Base-by-base conservation (phyloP, 129 eudicot genomes). In the Ambrosia trifida region DNA sequence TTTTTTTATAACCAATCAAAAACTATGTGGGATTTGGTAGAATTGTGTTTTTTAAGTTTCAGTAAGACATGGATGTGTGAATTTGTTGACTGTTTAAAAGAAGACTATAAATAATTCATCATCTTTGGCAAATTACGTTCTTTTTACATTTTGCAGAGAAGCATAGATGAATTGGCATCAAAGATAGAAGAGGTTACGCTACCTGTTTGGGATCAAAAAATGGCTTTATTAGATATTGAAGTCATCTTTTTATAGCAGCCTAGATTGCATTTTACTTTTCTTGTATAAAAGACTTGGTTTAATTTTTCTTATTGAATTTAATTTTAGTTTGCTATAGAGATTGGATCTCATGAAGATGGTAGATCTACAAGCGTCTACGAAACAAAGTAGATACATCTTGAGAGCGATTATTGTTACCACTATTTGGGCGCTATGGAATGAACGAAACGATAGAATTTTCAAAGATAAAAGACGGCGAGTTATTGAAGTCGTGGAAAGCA, bases 171-270 rank as follows among this genome's bases (percentile, higher is more conserved):
- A 70, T 79, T 94, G 72, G 82, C 68, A 35, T 68, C 90, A 53
- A 89, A 79, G 74, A 65, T 89, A 36, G 90, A 89, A 76, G 95
- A 82, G 74, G 74, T 94, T 38, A 94, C 89, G 85, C 83, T 79
- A 66, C 81, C 85, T 69, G 86, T 68, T 45, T 87, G 35, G 98
- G 96, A 68, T 80, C 89, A 5, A 58, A 74, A 35, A 89, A 81
- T 68, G 70, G 65, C 63, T 36, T 49, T 70, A 60, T 76, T 54
- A 35, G 52, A 43, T 65, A 54, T 59, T 75, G 58, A 36, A 75
- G 11, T 33, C 31, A 41, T 59, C 62, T 31, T 59, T 59, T 46
- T 2, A 20, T 60, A 78, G 49, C 32, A 16, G 64, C 44, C 61
- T 72, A 52, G 31, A 43, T 62, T 64, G 66, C 66, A 60, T 50